phyloP scores from a whole-genome alignment of 371 early-diverging fungal species.

The Mortierella sp. region DNA sequence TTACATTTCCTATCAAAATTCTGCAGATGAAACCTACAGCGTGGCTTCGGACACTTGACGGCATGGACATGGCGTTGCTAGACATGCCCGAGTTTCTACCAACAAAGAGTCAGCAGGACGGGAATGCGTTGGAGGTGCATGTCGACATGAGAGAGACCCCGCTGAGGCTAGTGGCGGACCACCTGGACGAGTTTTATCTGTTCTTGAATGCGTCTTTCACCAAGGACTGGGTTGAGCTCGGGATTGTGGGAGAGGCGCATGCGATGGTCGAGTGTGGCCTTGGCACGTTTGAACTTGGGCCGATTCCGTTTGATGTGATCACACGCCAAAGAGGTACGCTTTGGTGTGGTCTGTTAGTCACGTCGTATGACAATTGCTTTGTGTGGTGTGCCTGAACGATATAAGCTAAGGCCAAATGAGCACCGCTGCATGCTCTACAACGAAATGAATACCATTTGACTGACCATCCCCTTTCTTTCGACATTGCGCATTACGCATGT shows the following conservation, averaged over 20 bases:
- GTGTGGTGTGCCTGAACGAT: not conserved
- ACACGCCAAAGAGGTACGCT: conserved; percentile 42
- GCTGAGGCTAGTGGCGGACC: conserved; percentile 20
- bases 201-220: conserved; percentile 47
- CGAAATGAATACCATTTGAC: not conserved
- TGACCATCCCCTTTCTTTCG: not conserved
- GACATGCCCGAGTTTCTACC: conserved; percentile 29
- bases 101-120: conserved; percentile 42
- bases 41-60: conserved; percentile 22
- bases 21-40: conserved; percentile 45
- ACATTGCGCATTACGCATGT: not conserved
- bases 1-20: conserved; percentile 52
- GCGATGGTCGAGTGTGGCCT: conserved; percentile 49
- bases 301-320: conserved; percentile 43
- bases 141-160: conserved; percentile 14
- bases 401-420: not conserved
- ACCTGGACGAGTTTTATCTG: conserved; percentile 27
- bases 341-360: not conserved
- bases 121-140: conserved; percentile 31
- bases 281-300: conserved; percentile 54
- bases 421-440: not conserved
- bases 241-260: conserved; percentile 39
- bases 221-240: conserved; percentile 44
- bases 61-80: conserved; percentile 31
- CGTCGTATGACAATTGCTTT: not conserved